Conservation (phyloP, 768 basidiomycete species). For the Tylopilus cervinicoccineus region DNA sequence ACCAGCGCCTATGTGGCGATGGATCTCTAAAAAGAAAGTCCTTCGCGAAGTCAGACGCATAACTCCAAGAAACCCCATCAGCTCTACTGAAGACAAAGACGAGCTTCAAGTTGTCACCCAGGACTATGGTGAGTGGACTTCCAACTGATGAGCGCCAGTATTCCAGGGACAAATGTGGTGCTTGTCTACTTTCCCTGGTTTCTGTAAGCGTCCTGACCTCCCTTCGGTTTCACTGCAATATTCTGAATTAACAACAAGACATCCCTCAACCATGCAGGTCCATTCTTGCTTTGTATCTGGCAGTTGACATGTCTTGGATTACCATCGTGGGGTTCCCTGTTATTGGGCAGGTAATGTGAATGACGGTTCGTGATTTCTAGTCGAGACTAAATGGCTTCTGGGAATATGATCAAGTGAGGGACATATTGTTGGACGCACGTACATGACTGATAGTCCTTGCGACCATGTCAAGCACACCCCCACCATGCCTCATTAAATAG, state of each 20-base stretch:
- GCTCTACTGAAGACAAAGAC: constrained; percentile 36
- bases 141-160: too few relatives aligned
- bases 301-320: background rate
- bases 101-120: too few relatives aligned
- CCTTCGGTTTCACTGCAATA: too few relatives aligned
- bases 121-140: too few relatives aligned
- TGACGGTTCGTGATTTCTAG: background rate
- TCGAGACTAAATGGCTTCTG: too few relatives aligned
- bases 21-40: background rate
- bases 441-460: constrained; percentile 29
- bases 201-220: too few relatives aligned
- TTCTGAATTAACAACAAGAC: background rate
- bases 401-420: constrained; percentile 1
- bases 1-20: background rate
- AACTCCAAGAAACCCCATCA: background rate
- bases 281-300: background rate
- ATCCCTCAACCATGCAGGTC: background rate
- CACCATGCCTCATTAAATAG: background rate
- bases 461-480: constrained; percentile 13
- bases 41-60: background rate
- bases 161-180: too few relatives aligned
- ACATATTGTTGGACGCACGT: constrained; percentile 21
- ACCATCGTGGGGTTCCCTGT: constrained; percentile 18
- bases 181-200: too few relatives aligned
- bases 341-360: constrained; percentile 6